Base-by-base conservation (phyloP, 805 yeast genomes). In the Starmerella vitae region DNA sequence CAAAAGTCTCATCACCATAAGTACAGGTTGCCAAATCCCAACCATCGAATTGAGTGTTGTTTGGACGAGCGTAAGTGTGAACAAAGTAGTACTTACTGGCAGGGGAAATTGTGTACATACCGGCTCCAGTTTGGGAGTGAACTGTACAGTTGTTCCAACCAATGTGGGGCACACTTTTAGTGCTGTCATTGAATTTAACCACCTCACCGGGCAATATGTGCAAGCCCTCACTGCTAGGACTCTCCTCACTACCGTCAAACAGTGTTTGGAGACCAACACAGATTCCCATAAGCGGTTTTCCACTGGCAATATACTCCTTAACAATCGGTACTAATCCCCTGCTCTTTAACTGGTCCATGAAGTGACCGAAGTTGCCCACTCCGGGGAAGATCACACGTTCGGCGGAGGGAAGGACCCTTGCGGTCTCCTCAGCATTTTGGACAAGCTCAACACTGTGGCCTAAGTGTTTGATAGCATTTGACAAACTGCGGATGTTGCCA, bases 311-410 rank as follows among this genome's bases (percentile, higher is more conserved):
- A 52, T 83, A 85, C 33, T 68, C 59, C 37, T 61, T 63, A 20
- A 93, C 62, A 0, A 93, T 93, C 27, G 64, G 69, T 12, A 67
- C 73, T 44, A 88, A 74, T 0, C 76, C 72, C 42, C 79, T 68
- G 3, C 64, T 64, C 34, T 65, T 66, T 33, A 91, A 59, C 50
- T 79, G 74, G 37, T 72, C 72, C 44, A 86, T 85, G 57, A 88
- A 86, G 57, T 91, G 97, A 33, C 95, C 98, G 59, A 74, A 93
- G 57, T 85, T 88, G 10, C 99, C 99, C 14, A 91, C 99, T 20
- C 99, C 99, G 6, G 99, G 99, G 19, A 91, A 68, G 43, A 91
- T 68, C 46, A 91, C 65, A 51, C 68, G 68, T 44, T 56, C 50
- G 10, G 55, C 55, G 4, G 44, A 14, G 1, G 47, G 69, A 45